Base-by-base conservation (phyloP, 1,284 basidiomycete species). In the Ustilago crameri region DNA sequence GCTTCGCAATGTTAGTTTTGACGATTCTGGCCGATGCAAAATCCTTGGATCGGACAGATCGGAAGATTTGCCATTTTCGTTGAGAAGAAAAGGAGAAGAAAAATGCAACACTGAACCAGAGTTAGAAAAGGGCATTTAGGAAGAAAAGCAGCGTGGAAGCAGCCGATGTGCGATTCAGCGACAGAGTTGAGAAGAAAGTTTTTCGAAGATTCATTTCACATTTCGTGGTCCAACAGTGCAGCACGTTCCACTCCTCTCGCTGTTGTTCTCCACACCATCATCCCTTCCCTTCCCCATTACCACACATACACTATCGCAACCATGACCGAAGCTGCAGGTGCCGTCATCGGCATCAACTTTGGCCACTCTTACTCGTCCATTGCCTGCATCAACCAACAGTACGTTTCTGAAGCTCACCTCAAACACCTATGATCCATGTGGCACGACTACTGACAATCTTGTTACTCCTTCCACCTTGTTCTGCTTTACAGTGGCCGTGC, bases 291-390 rank as follows among this genome's bases (percentile, higher is more conserved):
- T 2, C 47, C 23, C 49, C 24, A 14, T 26, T 24, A n/a, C 50
- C 34, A 42, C 14, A 23, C 63, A 48, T 35, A 47, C 20, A 34
- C 14, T 26, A 22, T 18, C 12, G 9, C 45, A 61, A 77, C 23
- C 43, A 80, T 80, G 78, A 68, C 73, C 32, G 65, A 79, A 68
- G 23, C 64, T 51, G 70, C 77, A 41, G 78, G 78, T 34, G 84
- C 86, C 59, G 85, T 88, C 58, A 85, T 98, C 56, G 95, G 95
- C 56, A 93, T 98, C 86, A 98, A 97, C 87, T 92, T 98, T 85
- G 96, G 96, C 42, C 94, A 96, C 85, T 91, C 93, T 37, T 98
- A 92, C 84, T 92, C 93, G 30, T 95, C 93, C 45, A 95, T 98
- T 78, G 93, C 95, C 22, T 91, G 97, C 63, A 91, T 97, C 82